Evolutionary conservation across 2,329 filamentous ascomycete genomes (phyloP).

Genomic region (Monilinia laxa): DNA sequence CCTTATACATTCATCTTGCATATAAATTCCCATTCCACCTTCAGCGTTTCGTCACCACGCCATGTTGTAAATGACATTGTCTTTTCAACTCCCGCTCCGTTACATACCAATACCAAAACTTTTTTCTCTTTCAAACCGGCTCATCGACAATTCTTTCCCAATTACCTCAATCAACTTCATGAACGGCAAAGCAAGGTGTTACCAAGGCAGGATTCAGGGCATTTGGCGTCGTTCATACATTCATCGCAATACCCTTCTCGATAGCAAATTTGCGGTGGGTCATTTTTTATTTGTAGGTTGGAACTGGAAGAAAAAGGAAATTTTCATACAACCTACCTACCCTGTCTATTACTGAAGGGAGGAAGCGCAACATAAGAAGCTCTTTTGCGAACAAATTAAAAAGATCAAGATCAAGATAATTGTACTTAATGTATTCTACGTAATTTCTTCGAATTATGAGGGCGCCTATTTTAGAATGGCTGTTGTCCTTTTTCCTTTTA

Average conservation of each 20-base stretch:
- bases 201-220: slow-evolving; percentile 3
- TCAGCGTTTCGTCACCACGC: slow-evolving; percentile 15
- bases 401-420: slow-evolving; percentile 22
- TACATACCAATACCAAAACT: slow-evolving; percentile 17
- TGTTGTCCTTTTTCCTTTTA: background rate
- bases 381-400: slow-evolving; percentile 7
- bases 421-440: slow-evolving; percentile 37
- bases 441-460: slow-evolving; percentile 28
- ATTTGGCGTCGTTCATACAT: slow-evolving; percentile 15
- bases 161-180: slow-evolving; percentile 15
- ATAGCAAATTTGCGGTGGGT: background rate
- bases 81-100: slow-evolving; percentile 3
- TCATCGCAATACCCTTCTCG: slow-evolving; percentile 8
- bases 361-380: slow-evolving; percentile 15
- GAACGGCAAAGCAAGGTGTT: slow-evolving; percentile 17
- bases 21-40: slow-evolving; percentile 18
- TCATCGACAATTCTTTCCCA: slow-evolving; percentile 2
- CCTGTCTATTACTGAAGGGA: slow-evolving; percentile 2
- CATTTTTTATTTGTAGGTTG: slow-evolving; percentile 17
- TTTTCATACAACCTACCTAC: slow-evolving; percentile 11
- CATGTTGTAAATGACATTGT: slow-evolving; percentile 21
- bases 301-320: slow-evolving; percentile 6
- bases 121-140: slow-evolving; percentile 4
- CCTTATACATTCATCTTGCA: slow-evolving; percentile 24
- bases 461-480: background rate